Percentiles rank a stretch among this genome's conserved stretches.
phyloP scores from a whole-genome alignment of 805 yeast genomes.

The Yamadazyma akitaensis region DNA sequence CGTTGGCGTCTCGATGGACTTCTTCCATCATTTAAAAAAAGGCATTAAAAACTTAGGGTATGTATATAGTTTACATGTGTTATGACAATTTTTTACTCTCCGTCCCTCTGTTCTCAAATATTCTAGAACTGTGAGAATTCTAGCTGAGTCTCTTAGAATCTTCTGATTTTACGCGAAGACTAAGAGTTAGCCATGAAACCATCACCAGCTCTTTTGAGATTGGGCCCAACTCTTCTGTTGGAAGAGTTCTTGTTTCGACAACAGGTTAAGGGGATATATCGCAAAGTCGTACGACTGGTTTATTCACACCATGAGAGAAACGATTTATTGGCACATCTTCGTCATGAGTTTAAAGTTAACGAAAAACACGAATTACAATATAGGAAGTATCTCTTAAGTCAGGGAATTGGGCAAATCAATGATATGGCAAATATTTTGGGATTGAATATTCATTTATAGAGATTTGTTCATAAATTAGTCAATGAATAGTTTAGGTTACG shows the following conservation, averaged over 20 bases:
- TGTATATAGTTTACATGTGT: not conserved
- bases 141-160: too few species aligned
- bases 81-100: not conserved
- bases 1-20: conserved; percentile 23
- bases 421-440: conserved; percentile 25
- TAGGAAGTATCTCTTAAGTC: conserved; percentile 34
- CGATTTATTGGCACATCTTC: conserved; percentile 30
- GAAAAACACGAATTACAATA: conserved; percentile 29
- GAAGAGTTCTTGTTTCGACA: conserved; percentile 41
- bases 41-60: not conserved
- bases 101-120: not conserved
- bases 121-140: too few species aligned
- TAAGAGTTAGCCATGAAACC: conserved; percentile 3
- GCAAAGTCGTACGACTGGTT: conserved; percentile 30
- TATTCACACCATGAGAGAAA: conserved; percentile 35
- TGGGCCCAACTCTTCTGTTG: conserved; percentile 22
- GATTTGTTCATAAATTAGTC: not conserved
- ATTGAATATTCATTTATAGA: conserved; percentile 10
- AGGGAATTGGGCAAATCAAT: conserved; percentile 28
- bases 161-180: not conserved
- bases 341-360: conserved; percentile 33
- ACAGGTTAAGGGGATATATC: conserved; percentile 30
- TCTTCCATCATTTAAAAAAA: conserved; percentile 14
- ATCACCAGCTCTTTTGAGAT: not conserved
- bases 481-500: not conserved